Evolutionary conservation across 2,329 filamentous ascomycete genomes (phyloP).

Genomic region (Waltergamsia citrina): DNA sequence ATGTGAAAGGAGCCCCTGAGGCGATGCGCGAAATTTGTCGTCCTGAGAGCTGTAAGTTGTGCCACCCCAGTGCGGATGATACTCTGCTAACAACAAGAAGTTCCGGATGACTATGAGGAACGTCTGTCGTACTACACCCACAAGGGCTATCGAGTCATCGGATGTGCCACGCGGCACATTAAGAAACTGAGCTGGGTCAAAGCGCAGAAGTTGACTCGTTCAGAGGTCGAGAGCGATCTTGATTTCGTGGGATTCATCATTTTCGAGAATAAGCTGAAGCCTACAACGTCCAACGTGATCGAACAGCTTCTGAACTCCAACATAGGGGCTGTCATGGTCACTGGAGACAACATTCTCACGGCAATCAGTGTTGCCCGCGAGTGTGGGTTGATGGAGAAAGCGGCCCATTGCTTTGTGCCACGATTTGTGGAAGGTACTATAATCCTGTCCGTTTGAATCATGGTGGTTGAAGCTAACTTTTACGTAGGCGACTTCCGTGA

Average conservation of each 20-base stretch:
- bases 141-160: constrained; percentile 92
- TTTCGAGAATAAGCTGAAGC: constrained; percentile 97
- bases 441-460: background rate
- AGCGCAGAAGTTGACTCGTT: constrained; percentile 83
- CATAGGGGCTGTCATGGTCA: constrained; percentile 91
- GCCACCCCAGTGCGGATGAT: constrained; percentile 4
- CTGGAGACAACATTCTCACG: constrained; percentile 94
- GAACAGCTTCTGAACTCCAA: constrained; percentile 73
- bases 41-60: constrained; percentile 65
- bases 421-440: constrained; percentile 65
- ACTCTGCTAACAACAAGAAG: constrained; percentile 20
- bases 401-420: constrained; percentile 85
- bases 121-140: constrained; percentile 87
- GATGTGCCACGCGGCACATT: constrained; percentile 83
- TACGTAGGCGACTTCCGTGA: constrained; percentile 58
- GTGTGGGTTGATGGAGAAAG: constrained; percentile 71
- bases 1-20: constrained; percentile 93
- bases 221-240: constrained; percentile 73
- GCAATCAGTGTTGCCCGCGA: constrained; percentile 93
- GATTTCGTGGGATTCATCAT: constrained; percentile 95
- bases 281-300: constrained; percentile 71
- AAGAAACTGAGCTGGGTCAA: constrained; percentile 88
- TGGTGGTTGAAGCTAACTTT: background rate
- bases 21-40: constrained; percentile 91
- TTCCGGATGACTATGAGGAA: constrained; percentile 85